Percentiles rank a stretch among this genome's conserved stretches.
These are phyloP conservation scores for Alternaria brassicae DNA, from an alignment of 2,329 filamentous ascomycete genomes.

Conservation along the genomic window DNA sequence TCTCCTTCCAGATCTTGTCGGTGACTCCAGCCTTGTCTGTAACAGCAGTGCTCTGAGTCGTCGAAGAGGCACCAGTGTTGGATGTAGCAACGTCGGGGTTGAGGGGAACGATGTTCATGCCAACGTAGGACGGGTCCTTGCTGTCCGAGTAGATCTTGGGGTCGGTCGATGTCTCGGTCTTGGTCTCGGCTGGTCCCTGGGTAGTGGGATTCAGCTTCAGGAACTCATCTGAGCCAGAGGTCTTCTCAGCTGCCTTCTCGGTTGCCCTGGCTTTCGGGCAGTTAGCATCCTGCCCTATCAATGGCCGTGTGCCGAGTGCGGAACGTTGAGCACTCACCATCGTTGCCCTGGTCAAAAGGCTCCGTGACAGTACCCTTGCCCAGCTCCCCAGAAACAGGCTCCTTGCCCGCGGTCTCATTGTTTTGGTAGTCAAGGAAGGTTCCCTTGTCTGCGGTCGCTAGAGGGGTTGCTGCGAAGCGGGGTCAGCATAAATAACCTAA, in stretches of 20 bases:
- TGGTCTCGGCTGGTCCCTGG: conserved; percentile 10
- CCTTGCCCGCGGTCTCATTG: conserved; percentile 55
- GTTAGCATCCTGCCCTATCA: neutral
- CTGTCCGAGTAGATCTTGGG: conserved; percentile 24
- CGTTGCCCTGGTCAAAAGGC: conserved; percentile 80
- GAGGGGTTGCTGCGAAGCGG: conserved; percentile 22
- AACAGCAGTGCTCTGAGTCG: conserved; percentile 40
- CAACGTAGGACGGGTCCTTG: conserved; percentile 20
- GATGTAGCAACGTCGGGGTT: conserved; percentile 30
- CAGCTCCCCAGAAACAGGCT: conserved; percentile 75
- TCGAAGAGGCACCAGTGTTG: conserved; percentile 25
- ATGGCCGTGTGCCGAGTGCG: neutral
- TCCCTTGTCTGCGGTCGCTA: conserved; percentile 15
- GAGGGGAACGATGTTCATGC: conserved; percentile 27
- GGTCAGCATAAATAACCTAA: conserved; percentile 11
- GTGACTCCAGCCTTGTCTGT: conserved; percentile 33
- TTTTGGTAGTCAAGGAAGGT: conserved; percentile 26
- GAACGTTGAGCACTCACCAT: conserved; percentile 3
- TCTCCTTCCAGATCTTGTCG: conserved; percentile 40
- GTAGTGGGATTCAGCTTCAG: conserved; percentile 24
- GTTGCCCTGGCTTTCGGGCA: conserved; percentile 11
- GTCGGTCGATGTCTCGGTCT: conserved; percentile 7
- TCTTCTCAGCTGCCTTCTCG: conserved; percentile 5
- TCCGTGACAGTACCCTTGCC: conserved; percentile 73
- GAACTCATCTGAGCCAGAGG: conserved; percentile 20